Evolutionary conservation across 768 basidiomycete genomes (phyloP).

Genomic region (Podaxis sp.): DNA sequence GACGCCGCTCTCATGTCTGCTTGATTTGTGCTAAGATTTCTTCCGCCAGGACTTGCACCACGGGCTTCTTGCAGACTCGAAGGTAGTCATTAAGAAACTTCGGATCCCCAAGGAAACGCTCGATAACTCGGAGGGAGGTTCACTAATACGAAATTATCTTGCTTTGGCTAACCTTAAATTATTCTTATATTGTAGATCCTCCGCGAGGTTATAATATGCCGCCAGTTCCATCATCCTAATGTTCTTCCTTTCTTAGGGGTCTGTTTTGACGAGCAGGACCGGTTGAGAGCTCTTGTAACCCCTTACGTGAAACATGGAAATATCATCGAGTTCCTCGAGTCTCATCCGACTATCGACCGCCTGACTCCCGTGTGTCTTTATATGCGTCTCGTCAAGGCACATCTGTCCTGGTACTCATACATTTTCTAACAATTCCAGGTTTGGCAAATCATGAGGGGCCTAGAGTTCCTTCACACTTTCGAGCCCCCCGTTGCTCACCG

Average conservation of each 20-base stretch:
- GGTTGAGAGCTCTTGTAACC: neutral
- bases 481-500: neutral
- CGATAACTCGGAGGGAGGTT: neutral
- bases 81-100: neutral
- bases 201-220: neutral
- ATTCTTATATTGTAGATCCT: neutral
- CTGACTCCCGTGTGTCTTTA: neutral
- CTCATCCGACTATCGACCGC: neutral
- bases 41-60: neutral
- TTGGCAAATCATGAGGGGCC: slow-evolving; percentile 4
- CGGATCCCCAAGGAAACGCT: neutral
- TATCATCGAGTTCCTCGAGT: neutral
- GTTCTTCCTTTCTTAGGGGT: neutral
- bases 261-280: neutral
- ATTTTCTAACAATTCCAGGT: neutral
- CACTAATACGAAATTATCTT: no score
- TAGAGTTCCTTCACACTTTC: neutral
- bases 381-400: neutral
- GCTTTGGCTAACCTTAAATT: neutral
- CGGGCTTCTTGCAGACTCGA: neutral
- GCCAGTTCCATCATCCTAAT: slow-evolving; percentile 1
- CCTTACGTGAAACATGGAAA: neutral
- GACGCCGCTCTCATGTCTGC: neutral
- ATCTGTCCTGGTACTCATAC: neutral
- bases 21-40: neutral